Evolutionary conservation across 2,329 filamentous ascomycete species (phyloP), one percentile per base, ranked within the genome.

Genomic region (Coniochaeta hoffmannii): DNA sequence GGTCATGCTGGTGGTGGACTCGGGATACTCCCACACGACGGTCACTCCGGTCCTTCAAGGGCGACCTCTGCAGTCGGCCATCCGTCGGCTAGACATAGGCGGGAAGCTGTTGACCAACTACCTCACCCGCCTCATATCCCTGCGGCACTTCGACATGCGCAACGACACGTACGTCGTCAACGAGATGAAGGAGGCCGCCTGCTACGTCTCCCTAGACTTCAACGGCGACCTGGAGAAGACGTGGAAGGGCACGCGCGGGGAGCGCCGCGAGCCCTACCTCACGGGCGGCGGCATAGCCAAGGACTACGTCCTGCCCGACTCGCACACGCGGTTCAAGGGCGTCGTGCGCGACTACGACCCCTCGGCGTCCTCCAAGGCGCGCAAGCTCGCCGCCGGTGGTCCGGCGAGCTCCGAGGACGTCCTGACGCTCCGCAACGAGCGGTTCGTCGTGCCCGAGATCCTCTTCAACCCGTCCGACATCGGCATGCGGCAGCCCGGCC

Each of bases 61-160:
- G 26, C 85, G 83, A 24, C 87, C 93, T 1, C 72, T 97, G 6
- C 90, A 97, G 61, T 77, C 85, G 0, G 91, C 89, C 0, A 83
- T 96, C 55, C 86, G 93, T 19, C 82, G 94, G 36, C 83, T 99
- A 50, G 91, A 97, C 55, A 81, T 97, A 7, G 94, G 94, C 44
- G 94, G 94, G 56, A 97, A 96, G 71, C 82, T 96, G 53, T 75
- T 99, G 59, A 97, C 93, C 22, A 97, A 97, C 68, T 88, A 96
- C 68, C 78, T 99, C 32, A 93, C 94, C 50, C 89, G 94, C 56
- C 79, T 96, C 15, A 84, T 97, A 17, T 97, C 92, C 1, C 79
- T 95, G 14, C 87, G 94, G 7, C 91, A 97, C 66, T 96, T 95
- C 70, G 93, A 97, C 68, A 92, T 99, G 84, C 85, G 94, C 59